Evolutionary conservation across 2,329 filamentous ascomycete species (phyloP), one percentile per base, ranked within the genome.

Genomic region (Arthroderma uncinatum): DNA sequence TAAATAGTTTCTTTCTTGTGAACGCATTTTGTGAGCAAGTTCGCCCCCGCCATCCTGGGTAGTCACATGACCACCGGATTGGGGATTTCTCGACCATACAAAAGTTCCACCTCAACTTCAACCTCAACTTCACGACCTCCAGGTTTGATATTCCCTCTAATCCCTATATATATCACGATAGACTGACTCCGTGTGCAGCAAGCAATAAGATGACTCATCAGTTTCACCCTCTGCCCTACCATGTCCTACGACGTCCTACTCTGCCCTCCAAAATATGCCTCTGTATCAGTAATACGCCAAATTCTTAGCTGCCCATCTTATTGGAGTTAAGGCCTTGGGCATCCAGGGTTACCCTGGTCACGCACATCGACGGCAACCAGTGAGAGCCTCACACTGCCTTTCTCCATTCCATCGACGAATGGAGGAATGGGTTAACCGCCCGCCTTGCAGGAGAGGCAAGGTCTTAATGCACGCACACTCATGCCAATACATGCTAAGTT

Each of bases 401-500:
- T 48, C 8, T 48, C 44, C 44, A 28, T n/a, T 28, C 12, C 4
- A 12, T 21, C 23, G 21, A 21, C 44, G 44, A 48, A 48, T 48
- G 5, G 12, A 48, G 21, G 6, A 16, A 25, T 28, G 44, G 44
- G 44, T 48, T 48, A 48, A 48, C 44, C 44, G 44, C 44, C 44
- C 44, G 25, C 23, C 44, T 48, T 48, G 25, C 44, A 48, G 21
- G n/a, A 48, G 44, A 42, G 23, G n/a, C 44, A 48, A 48, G 44
- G 44, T 12, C 23, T 12, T 48, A 5, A 48, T 48, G 44, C 44
- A 48, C 21, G 44, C 44, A 48, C 40, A 21, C 21, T 16, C 21
- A 48, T n/a, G 44, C 44, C 44, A 48, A 28, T 47, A 47, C 16
- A 14, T 48, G 44, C 44, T 28, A 48, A 48, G 44, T 28, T 48